Conservation (phyloP, 164 flowering plant genomes). For the Sedum album region DNA sequence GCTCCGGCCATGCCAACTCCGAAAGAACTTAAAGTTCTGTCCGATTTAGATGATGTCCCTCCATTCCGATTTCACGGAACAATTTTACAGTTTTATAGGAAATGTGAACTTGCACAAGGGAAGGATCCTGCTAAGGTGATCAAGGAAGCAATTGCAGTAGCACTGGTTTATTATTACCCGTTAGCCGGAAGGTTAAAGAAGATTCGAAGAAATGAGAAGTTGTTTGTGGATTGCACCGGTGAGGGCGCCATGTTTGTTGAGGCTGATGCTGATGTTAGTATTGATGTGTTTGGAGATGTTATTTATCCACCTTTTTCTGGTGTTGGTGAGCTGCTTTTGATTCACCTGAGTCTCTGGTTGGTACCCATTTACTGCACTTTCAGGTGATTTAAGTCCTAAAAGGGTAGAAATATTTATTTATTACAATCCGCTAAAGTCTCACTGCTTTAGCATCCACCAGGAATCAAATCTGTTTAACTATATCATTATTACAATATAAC, state of each 20-base stretch:
- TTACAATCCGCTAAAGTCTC: too few species aligned
- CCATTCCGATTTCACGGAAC: constrained; percentile 12
- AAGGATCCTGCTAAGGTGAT: constrained; percentile 18
- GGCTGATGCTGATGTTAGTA: constrained; percentile 32
- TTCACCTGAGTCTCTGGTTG: constrained; percentile 28
- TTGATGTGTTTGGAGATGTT: constrained; percentile 19
- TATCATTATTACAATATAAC: too few species aligned
- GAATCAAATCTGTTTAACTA: too few species aligned
- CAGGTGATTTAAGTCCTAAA: too few species aligned
- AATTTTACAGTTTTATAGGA: constrained; percentile 7
- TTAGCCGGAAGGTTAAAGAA: constrained; percentile 26
- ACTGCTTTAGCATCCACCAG: too few species aligned
- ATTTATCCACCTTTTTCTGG: constrained; percentile 27
- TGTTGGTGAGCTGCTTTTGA: constrained; percentile 31
- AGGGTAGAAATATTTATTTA: constrained; percentile 18
- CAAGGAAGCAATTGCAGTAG: constrained; percentile 13
- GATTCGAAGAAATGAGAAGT: constrained; percentile 12
- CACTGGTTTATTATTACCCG: constrained; percentile 25
- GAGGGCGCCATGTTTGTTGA: constrained; percentile 38
- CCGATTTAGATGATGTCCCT: too few species aligned
- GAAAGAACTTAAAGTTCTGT: too few species aligned
- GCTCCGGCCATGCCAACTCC: too few species aligned
- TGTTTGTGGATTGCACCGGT: constrained; percentile 34
- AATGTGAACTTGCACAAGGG: constrained; percentile 7
- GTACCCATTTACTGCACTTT: constrained; percentile 27